Conservation (phyloP, 2,329 filamentous ascomycete species). For the Hymenoscyphus fructigenus region DNA sequence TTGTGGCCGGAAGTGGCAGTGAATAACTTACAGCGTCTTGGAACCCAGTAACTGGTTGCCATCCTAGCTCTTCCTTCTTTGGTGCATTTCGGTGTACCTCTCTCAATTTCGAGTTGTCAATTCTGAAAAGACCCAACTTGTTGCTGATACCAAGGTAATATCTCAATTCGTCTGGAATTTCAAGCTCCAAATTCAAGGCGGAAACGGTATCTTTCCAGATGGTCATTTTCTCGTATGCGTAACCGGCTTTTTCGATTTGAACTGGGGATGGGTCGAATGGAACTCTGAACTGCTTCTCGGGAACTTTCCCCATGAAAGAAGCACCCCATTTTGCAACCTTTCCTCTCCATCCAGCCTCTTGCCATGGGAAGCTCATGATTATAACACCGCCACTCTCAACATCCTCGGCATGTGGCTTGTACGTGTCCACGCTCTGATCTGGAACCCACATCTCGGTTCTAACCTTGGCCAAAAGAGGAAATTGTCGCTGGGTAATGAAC, state of each 20-base stretch:
- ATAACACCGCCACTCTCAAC: constrained; percentile 58
- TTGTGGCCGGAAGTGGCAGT: not conserved
- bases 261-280: constrained; percentile 60
- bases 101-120: constrained; percentile 57
- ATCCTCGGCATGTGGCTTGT: constrained; percentile 48
- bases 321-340: constrained; percentile 46
- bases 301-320: constrained; percentile 51
- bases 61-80: constrained; percentile 55
- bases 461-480: constrained; percentile 70
- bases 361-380: constrained; percentile 66
- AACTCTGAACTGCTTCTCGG: constrained; percentile 64
- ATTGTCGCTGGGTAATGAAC: constrained; percentile 68
- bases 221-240: constrained; percentile 58
- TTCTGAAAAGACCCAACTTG: constrained; percentile 65
- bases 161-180: constrained; percentile 61
- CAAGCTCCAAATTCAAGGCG: constrained; percentile 56
- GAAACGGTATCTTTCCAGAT: constrained; percentile 61
- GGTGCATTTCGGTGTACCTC: constrained; percentile 63
- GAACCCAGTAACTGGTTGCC: constrained; percentile 65
- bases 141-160: constrained; percentile 67
- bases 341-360: constrained; percentile 49
- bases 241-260: constrained; percentile 59
- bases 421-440: constrained; percentile 55
- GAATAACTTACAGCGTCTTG: constrained; percentile 61
- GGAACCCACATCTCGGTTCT: constrained; percentile 68